Evolutionary conservation across 371 early-diverging fungal species (phyloP).

Genomic region (Smittium culicis): DNA sequence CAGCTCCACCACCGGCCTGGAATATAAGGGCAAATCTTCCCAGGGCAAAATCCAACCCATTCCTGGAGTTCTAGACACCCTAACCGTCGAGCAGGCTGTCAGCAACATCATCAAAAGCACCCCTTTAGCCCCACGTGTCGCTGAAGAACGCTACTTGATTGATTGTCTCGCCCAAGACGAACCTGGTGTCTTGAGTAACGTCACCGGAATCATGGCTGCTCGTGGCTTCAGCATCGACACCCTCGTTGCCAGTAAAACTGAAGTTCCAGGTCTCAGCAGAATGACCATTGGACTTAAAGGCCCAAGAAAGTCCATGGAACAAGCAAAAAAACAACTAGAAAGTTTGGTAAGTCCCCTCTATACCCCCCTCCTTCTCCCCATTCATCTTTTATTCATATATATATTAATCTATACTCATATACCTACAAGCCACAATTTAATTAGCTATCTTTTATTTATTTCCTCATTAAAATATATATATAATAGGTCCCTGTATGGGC

Average conservation of each 20-base stretch:
- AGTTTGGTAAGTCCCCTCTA: conserved; percentile 39
- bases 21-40: background rate
- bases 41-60: background rate
- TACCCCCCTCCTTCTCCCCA: too few species aligned
- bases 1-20: background rate
- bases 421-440: too few species aligned
- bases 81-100: conserved; percentile 71
- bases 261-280: conserved; percentile 77
- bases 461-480: too few species aligned
- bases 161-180: conserved; percentile 91
- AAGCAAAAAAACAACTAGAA: conserved; percentile 84
- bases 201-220: conserved; percentile 86
- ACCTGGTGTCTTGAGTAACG: conserved; percentile 85
- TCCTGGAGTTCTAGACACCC: conserved; percentile 8
- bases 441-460: too few species aligned
- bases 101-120: conserved; percentile 84
- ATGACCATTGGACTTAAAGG: conserved; percentile 92
- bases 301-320: conserved; percentile 68
- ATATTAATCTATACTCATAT: too few species aligned
- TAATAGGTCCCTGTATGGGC: conserved; percentile 86
- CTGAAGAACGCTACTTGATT: conserved; percentile 60
- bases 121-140: conserved; percentile 40
- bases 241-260: conserved; percentile 84
- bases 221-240: too few species aligned
- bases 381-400: too few species aligned